phyloP scores from a whole-genome alignment of 2,329 filamentous ascomycete species.

The Torrubiellomyces zombiae region DNA sequence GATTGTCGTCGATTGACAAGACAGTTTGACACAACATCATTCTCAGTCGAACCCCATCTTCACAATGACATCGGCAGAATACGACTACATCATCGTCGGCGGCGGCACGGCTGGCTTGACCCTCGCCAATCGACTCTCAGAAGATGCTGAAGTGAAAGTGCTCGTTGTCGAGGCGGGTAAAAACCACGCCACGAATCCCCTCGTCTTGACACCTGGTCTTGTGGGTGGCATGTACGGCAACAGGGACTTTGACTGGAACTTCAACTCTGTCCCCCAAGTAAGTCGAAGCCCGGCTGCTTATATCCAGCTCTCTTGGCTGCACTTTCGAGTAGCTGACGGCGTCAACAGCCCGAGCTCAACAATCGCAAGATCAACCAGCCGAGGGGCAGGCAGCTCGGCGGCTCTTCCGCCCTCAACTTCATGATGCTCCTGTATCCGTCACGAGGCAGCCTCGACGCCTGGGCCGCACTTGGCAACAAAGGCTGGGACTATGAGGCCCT shows the following conservation, averaged over 20 bases:
- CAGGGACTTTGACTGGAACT: constrained; percentile 7
- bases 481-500: constrained; percentile 13
- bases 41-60: too few relatives aligned
- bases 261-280: constrained; percentile 9
- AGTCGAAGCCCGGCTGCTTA: too few relatives aligned
- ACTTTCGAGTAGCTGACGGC: too few relatives aligned
- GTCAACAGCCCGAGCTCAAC: too few relatives aligned
- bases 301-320: too few relatives aligned
- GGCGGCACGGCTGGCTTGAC: constrained; percentile 13
- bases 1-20: too few relatives aligned
- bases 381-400: constrained; percentile 38
- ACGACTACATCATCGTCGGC: constrained; percentile 11
- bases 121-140: constrained; percentile 11
- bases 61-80: constrained; percentile 16
- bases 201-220: constrained; percentile 6
- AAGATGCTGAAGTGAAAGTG: constrained; percentile 8
- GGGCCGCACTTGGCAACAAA: constrained; percentile 11
- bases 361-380: constrained; percentile 11
- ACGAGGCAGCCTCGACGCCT: constrained; percentile 8
- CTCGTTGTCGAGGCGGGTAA: constrained; percentile 11
- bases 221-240: constrained; percentile 8
- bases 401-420: constrained; percentile 39
- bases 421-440: constrained; percentile 14
- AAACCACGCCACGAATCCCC: constrained; percentile 5
- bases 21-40: too few relatives aligned